phyloP scores from a whole-genome alignment of 1,284 basidiomycete genomes.

The Cystobasidium slooffiae region DNA sequence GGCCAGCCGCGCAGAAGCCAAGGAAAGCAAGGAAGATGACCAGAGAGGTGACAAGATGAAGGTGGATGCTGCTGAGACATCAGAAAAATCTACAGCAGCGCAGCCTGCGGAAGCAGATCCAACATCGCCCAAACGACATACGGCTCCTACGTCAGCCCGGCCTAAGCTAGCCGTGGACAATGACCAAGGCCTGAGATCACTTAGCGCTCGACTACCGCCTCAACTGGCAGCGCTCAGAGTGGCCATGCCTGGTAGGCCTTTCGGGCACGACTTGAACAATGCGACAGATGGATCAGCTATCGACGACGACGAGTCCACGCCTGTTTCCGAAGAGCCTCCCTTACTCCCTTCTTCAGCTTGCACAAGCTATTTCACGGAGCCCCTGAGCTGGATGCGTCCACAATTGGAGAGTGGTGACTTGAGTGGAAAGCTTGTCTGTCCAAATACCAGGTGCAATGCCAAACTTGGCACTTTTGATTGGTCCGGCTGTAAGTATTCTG shows the following conservation, averaged over 20 bases:
- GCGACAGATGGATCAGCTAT: constrained; percentile 37
- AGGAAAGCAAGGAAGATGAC: constrained; percentile 5
- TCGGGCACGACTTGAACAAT: constrained; percentile 18
- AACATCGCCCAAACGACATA: constrained; percentile 5
- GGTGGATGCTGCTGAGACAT: neutral
- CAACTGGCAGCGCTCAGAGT: constrained; percentile 32
- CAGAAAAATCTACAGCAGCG: neutral
- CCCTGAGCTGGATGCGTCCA: constrained; percentile 91
- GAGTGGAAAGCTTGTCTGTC: constrained; percentile 86
- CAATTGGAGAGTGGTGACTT: constrained; percentile 73
- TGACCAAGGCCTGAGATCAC: neutral
- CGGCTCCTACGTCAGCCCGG: neutral
- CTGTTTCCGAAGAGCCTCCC: constrained; percentile 19
- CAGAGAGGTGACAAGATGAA: neutral
- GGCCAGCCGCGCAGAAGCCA: neutral
- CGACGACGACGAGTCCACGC: constrained; percentile 41
- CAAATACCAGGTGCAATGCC: constrained; percentile 81
- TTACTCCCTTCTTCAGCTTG: constrained; percentile 61
- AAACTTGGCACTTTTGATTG: constrained; percentile 97
- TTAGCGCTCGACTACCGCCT: constrained; percentile 22
- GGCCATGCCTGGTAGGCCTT: constrained; percentile 28
- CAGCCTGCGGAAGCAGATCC: neutral
- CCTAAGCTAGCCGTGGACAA: constrained; percentile 3
- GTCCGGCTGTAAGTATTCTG: constrained; percentile 82
- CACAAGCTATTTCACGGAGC: constrained; percentile 95